Base-by-base conservation (phyloP, 352 stramenopile genomes). In the Pythium periplocum region DNA sequence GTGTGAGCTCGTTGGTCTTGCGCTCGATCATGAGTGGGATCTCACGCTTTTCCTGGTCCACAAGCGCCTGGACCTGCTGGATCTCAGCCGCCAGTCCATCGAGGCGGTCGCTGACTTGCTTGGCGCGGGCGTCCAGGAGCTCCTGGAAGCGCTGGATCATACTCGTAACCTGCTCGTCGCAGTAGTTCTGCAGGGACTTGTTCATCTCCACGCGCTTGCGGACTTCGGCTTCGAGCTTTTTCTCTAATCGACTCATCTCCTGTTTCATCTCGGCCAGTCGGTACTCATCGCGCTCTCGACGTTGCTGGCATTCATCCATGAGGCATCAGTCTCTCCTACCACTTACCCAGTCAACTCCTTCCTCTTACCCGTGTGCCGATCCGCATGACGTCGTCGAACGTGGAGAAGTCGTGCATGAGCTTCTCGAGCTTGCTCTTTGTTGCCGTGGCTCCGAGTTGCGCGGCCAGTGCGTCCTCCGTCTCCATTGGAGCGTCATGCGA, bases 161-260 rank as follows among this genome's bases (percentile, higher is more conserved):
- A 37, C 82, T 57, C 3, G 76, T 62, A 11, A 97, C 86, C 61
- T 96, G 85, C 63, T 96, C 78, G 47, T 92, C 87, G 56, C 89
- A 96, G 47, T 90, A 87, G 47, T 87, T 86, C 59, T 98, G 82
- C 26, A 98, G 65, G 51, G 79, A 90, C 57, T 96, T 96, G 62
- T 95, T 97, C 69, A 96, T 96, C 68, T 98, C 89, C 31, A 98
- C 78, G n/a, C 94, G 87, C 61, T 96, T 88, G 68, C 96, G 96
- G 47, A 92, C 95, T 75, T 98, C 91, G 4, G 86, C 81, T 33
- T 95, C 83, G n/a, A 98, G 73, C 8, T 93, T 91, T 59, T 85
- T 66, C 70, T 98, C 93, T 7, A 98, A 65, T 0, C 83, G 76
- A 47, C 66, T 83, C 72, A 98, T 96, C 62, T 98, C 86, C 32